These are phyloP conservation scores for Hylodesmum podocarpum DNA, from an alignment of 306 rosid genomes.

Conservation along the genomic window DNA sequence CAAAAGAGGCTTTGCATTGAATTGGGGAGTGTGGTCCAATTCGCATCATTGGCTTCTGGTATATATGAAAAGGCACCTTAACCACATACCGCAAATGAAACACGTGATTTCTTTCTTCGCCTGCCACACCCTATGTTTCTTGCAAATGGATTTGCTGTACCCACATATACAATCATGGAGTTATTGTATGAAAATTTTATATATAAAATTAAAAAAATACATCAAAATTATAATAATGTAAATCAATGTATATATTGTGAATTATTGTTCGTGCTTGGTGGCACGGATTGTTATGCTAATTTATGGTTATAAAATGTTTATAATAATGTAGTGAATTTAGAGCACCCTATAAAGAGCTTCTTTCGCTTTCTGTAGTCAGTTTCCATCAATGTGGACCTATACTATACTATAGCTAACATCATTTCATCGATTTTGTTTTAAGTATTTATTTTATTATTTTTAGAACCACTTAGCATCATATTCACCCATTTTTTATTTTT, in stretches of 20 bases:
- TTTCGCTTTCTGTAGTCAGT: background rate
- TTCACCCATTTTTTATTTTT: background rate
- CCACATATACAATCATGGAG: too few species aligned
- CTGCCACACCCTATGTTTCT: background rate
- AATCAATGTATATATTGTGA: too few species aligned
- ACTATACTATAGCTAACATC: background rate
- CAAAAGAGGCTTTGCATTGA: background rate
- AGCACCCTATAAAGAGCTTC: background rate
- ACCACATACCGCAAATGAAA: background rate
- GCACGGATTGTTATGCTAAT: too few species aligned
- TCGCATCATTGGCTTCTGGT: background rate
- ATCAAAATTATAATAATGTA: too few species aligned
- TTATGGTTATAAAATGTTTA: background rate
- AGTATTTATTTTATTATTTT: background rate
- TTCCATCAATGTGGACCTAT: background rate
- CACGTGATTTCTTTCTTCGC: conserved; percentile 3
- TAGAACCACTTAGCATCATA: background rate
- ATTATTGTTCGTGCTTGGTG: too few species aligned
- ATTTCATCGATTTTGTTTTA: background rate
- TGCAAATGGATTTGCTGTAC: too few species aligned
- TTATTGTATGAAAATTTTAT: too few species aligned
- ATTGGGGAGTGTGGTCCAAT: background rate
- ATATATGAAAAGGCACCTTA: background rate
- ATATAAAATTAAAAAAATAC: too few species aligned
- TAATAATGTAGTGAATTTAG: background rate